Base-by-base conservation (phyloP, 2,329 filamentous ascomycete species). In the Septoria petroselini region DNA sequence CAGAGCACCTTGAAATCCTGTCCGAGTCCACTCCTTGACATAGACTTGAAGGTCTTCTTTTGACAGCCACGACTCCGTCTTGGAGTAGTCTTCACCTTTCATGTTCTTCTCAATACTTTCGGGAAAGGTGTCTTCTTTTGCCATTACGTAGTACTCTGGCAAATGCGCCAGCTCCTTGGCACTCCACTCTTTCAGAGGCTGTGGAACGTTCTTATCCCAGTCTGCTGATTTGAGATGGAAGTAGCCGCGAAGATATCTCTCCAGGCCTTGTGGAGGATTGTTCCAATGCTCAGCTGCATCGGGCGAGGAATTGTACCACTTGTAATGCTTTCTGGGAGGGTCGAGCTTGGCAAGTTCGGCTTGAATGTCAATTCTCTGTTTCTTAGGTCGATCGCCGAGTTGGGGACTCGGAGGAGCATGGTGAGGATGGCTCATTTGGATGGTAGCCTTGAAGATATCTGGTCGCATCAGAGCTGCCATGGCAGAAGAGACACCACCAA, bases 121-220 rank as follows among this genome's bases (percentile, higher is more conserved):
- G 0, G 81, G 80, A 79, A 87, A 85, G 1, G 74, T 76, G 7
- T 72, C 68, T 39, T 76, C 61, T 2, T 76, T 65, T 1, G 74
- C 78, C 82, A 87, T 84, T 58, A 86, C 74, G 68, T 87, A 87
- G 70, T 86, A 86, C 44, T 79, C 72, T 0, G 84, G 84, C 73
- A 87, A 76, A 50, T 77, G 72, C 1, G 73, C 73, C 1, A 87
- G 63, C 37, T 82, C 77, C 9, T 70, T 63, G 0, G 82, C 82
- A 1, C 68, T 74, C 81, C 81, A 85, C 2, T 67, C 70, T 9
- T 69, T 55, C 4, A 86, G 69, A 0, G 79, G 74, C 23, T 71
- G 69, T 0, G 83, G 80, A 1, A 73, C 60, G 3, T 72, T 70
- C 12, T 50, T 40, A 3, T 66, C 60, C 79, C 80, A 85, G 47